Conservation (phyloP, 805 yeast genomes). For the Maudiozyma saulgeensis region DNA sequence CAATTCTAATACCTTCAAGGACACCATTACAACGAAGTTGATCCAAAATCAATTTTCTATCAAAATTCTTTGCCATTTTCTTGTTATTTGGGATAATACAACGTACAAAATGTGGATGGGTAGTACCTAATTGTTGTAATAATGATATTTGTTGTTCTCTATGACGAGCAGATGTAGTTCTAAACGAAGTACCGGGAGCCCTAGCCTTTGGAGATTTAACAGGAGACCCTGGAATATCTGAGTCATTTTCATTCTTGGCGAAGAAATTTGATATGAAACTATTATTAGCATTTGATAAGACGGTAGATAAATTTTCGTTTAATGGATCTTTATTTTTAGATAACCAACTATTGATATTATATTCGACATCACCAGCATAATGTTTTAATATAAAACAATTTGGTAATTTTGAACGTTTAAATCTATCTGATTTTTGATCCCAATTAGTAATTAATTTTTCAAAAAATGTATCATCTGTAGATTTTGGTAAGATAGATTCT, state of each 20-base stretch:
- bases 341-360: conserved; percentile 85
- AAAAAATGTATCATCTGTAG: conserved; percentile 73
- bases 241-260: background rate
- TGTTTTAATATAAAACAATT: conserved; percentile 80
- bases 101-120: conserved; percentile 94
- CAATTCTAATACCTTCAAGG: conserved; percentile 92
- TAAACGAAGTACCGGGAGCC: conserved; percentile 10
- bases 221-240: background rate
- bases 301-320: conserved; percentile 57
- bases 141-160: conserved; percentile 70
- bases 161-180: conserved; percentile 79
- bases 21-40: conserved; percentile 97
- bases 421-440: conserved; percentile 45
- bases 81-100: conserved; percentile 85
- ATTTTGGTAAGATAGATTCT: conserved; percentile 89
- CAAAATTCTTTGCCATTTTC: conserved; percentile 62
- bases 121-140: conserved; percentile 61
- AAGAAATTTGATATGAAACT: conserved; percentile 50
- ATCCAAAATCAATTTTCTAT: conserved; percentile 67
- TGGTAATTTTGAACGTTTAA: conserved; percentile 61
- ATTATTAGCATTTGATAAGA: conserved; percentile 51
- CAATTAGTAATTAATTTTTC: conserved; percentile 66
- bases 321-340: conserved; percentile 92
- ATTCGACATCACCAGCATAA: conserved; percentile 96
- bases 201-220: background rate